Percentiles rank a stretch among this genome's conserved stretches.
These are phyloP conservation scores for Hyphodiscus sp. DNA, from an alignment of 2,329 filamentous ascomycete genomes.

Conservation along the genomic window DNA sequence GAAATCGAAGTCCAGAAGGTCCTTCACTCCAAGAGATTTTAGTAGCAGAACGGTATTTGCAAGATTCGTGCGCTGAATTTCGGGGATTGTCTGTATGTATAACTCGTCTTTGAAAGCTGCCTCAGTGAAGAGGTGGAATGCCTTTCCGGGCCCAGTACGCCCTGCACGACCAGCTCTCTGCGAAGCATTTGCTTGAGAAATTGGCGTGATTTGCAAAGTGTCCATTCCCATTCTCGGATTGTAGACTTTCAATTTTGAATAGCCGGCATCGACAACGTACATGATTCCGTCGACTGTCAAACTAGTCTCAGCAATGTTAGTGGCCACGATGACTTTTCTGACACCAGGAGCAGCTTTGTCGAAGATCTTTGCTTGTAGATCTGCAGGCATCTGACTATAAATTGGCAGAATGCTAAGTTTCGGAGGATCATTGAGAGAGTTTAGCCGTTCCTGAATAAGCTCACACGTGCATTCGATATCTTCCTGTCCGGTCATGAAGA, in stretches of 20 bases:
- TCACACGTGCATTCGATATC: conserved; percentile 98
- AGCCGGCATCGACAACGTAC: conserved; percentile 95
- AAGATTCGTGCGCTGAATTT: conserved; percentile 94
- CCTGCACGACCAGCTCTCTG: conserved; percentile 92
- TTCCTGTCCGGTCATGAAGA: conserved; percentile 99
- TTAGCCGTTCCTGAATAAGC: conserved; percentile 77
- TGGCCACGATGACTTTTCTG: conserved; percentile 95
- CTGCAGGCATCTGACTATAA: conserved; percentile 99
- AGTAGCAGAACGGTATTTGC: conserved; percentile 90
- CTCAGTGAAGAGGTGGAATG: conserved; percentile 90
- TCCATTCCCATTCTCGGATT: conserved; percentile 99
- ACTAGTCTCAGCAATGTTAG: conserved; percentile 97
- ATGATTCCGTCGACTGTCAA: conserved; percentile 98
- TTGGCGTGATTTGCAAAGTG: conserved; percentile 93
- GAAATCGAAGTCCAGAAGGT: conserved; percentile 94
- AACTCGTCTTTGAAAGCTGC: conserved; percentile 93
- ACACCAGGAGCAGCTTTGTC: conserved; percentile 85
- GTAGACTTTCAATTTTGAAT: conserved; percentile 97
- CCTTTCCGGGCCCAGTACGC: conserved; percentile 89
- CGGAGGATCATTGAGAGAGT: conserved; percentile 86
- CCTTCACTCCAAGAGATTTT: conserved; percentile 90
- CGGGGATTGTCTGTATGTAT: conserved; percentile 93
- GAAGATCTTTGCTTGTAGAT: conserved; percentile 96
- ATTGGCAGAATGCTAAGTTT: conserved; percentile 94
- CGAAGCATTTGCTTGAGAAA: conserved; percentile 92